Evolutionary conservation across 768 basidiomycete species (phyloP).

Genomic region (Mycena leptocephala): DNA sequence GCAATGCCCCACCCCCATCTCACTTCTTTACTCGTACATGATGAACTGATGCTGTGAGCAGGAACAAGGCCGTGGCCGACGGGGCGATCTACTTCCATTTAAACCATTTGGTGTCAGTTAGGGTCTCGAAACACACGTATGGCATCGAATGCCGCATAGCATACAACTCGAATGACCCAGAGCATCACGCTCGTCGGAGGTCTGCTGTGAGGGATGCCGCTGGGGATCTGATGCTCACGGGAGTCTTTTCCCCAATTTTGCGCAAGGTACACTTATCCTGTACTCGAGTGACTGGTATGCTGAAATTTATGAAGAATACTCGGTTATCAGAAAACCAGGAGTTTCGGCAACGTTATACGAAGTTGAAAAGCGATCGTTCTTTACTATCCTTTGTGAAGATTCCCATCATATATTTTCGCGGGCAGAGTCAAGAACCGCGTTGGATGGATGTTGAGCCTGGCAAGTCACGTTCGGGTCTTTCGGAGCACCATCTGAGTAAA

Average conservation of each 20-base stretch:
- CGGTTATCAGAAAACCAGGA: constrained; percentile 43
- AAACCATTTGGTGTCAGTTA: constrained; percentile 14
- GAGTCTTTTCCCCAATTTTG: constrained; percentile 43
- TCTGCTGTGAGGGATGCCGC: background rate
- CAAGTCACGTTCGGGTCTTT: background rate
- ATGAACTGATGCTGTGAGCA: too few species aligned
- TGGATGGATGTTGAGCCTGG: background rate
- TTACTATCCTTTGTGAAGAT: background rate
- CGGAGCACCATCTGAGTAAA: background rate
- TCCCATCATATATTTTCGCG: background rate
- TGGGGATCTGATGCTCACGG: constrained; percentile 32
- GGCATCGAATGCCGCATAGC: background rate
- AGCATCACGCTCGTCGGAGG: constrained; percentile 22
- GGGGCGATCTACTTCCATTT: constrained; percentile 23
- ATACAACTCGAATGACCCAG: constrained; percentile 30
- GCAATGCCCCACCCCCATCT: constrained; percentile 37
- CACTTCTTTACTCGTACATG: too few species aligned
- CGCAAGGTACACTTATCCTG: constrained; percentile 35
- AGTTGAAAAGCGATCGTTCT: background rate
- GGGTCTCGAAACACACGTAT: constrained; percentile 21
- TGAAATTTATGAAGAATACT: too few species aligned
- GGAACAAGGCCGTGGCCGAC: too few species aligned
- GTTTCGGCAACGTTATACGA: background rate
- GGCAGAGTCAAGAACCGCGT: background rate
- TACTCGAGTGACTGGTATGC: constrained; percentile 42